phyloP scores from a whole-genome alignment of 2,329 filamentous ascomycete species.

The Orbilia quercus region DNA sequence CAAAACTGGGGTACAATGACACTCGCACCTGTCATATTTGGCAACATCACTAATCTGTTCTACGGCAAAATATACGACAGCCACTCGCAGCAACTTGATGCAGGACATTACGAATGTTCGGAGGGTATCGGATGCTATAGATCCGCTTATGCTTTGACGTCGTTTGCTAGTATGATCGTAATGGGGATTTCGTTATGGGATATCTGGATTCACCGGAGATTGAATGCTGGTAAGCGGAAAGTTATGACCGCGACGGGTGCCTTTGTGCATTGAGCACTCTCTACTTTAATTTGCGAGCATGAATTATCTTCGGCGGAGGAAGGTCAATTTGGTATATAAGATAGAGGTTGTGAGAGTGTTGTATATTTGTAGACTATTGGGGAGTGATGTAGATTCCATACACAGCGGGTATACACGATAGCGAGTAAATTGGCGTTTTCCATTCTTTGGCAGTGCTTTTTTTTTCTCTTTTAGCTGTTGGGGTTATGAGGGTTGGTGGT shows the following conservation, averaged over 20 bases:
- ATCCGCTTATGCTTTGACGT: conserved; percentile 39
- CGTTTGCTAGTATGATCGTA: conserved; percentile 37
- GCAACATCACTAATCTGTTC: conserved; percentile 90
- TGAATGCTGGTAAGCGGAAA: conserved; percentile 40
- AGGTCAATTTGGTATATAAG: neutral
- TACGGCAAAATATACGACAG: conserved; percentile 83
- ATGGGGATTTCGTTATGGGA: conserved; percentile 52
- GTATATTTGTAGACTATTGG: conserved; percentile 14
- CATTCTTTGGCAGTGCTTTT: conserved; percentile 5
- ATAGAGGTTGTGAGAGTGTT: neutral
- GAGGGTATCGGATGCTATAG: conserved; percentile 42
- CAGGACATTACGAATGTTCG: conserved; percentile 37
- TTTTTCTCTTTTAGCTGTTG: neutral
- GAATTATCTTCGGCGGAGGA: neutral
- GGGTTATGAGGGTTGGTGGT: neutral
- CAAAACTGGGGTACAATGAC: conserved; percentile 99
- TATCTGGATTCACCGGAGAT: conserved; percentile 36
- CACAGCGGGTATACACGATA: conserved; percentile 14
- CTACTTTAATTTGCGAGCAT: neutral
- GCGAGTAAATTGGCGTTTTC: conserved; percentile 19
- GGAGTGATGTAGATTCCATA: conserved; percentile 11
- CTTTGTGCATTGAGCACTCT: conserved; percentile 36
- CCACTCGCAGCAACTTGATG: conserved; percentile 69
- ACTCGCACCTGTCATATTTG: conserved; percentile 83
- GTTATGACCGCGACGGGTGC: conserved; percentile 49